A percentile compares a stretch with the other conserved stretches of the same genome.
Conservation (phyloP, 2,329 filamentous ascomycete genomes). For the Trichoderma breve region DNA sequence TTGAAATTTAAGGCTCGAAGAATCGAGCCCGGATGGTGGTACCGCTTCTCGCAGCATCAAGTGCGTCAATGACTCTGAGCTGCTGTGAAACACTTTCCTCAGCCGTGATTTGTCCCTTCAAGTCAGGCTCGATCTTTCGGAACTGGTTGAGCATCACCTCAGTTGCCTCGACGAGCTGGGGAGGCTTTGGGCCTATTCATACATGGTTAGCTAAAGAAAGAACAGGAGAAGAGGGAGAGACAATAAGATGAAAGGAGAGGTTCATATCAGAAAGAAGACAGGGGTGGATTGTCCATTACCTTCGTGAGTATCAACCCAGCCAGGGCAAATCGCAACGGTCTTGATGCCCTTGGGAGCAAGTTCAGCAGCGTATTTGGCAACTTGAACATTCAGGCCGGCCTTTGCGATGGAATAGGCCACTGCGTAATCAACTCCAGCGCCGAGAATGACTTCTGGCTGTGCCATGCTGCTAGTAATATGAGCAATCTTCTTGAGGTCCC, state of each 20-base stretch:
- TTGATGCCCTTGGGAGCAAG: slow-evolving; percentile 22
- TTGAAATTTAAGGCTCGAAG: not conserved
- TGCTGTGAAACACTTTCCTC: slow-evolving; percentile 17
- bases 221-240: not conserved
- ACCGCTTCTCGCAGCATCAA: slow-evolving; percentile 6
- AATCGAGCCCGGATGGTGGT: not conserved
- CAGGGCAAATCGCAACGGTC: slow-evolving; percentile 21
- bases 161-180: not conserved
- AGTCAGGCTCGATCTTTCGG: not conserved
- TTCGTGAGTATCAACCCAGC: slow-evolving; percentile 22
- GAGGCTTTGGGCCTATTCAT: not conserved
- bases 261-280: not conserved
- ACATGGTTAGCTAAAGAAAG: not conserved
- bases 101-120: slow-evolving; percentile 11
- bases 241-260: not conserved
- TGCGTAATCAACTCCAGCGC: slow-evolving; percentile 25
- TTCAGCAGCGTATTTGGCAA: slow-evolving; percentile 41
- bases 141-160: not conserved
- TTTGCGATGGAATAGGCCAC: slow-evolving; percentile 40
- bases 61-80: slow-evolving; percentile 17
- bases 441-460: slow-evolving; percentile 31
- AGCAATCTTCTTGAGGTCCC: slow-evolving; percentile 41
- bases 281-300: not conserved
- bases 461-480: slow-evolving; percentile 39
- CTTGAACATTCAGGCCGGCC: slow-evolving; percentile 39